Evolutionary conservation across 495 filamentous ascomycete genomes (phyloP).

Genomic region (Penicillium steckii): DNA sequence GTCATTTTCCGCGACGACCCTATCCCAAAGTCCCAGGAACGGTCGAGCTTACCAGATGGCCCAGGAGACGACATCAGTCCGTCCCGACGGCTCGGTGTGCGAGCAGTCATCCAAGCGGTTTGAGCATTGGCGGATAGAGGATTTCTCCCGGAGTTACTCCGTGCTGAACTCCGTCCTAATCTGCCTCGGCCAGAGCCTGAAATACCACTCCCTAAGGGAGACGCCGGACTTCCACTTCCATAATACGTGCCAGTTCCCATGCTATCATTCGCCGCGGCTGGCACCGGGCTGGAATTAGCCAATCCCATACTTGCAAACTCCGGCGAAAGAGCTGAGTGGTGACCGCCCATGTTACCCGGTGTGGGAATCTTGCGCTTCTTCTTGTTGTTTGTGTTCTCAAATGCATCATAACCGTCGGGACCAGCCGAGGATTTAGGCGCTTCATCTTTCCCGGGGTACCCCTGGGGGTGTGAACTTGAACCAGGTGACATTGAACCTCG

Average conservation of each 20-base stretch:
- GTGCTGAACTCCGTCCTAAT: conserved; percentile 58
- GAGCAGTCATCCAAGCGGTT: conserved; percentile 34
- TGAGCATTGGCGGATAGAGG: conserved; percentile 53
- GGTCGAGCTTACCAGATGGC: conserved; percentile 32
- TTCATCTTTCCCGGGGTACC: conserved; percentile 26
- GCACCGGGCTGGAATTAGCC: conserved; percentile 42
- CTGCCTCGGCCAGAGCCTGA: conserved; percentile 79
- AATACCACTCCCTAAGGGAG: conserved; percentile 57
- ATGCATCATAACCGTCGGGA: conserved; percentile 90
- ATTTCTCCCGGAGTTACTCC: conserved; percentile 57
- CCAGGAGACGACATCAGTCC: conserved; percentile 38
- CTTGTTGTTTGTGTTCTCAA: conserved; percentile 99
- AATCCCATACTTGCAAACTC: conserved; percentile 64
- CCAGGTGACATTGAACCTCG: conserved; percentile 39
- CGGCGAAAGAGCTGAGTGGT: conserved; percentile 60
- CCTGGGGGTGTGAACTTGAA: conserved; percentile 26
- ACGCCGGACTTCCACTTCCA: conserved; percentile 50
- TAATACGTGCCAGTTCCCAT: conserved; percentile 56
- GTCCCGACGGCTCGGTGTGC: conserved; percentile 38
- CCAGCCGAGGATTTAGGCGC: conserved; percentile 38
- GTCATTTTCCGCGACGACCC: too few species aligned
- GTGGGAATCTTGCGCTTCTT: conserved; percentile 98
- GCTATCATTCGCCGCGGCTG: conserved; percentile 42
- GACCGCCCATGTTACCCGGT: conserved; percentile 64
- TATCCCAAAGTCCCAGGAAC: too few species aligned